phyloP scores from a whole-genome alignment of 1,284 basidiomycete genomes.

The Cutaneotrichosporon arboriforme region DNA sequence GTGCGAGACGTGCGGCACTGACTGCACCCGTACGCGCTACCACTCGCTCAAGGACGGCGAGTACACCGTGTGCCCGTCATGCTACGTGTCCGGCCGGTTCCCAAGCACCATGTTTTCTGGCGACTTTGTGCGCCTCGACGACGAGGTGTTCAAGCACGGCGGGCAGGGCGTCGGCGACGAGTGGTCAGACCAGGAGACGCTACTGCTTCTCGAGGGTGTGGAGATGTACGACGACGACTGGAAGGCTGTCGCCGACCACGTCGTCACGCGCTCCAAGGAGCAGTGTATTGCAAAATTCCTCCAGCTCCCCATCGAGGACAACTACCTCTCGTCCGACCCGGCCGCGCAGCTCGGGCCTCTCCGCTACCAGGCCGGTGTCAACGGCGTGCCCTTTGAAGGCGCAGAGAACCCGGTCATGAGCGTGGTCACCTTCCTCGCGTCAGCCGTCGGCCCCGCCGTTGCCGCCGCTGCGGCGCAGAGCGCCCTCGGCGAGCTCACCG shows the following conservation, averaged over 20 bases:
- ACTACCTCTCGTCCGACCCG: conserved; percentile 56
- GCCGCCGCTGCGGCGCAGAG: conserved; percentile 91
- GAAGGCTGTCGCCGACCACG: conserved; percentile 85
- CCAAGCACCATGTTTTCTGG: conserved; percentile 94
- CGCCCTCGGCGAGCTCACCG: conserved; percentile 60
- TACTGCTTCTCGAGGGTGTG: conserved; percentile 84
- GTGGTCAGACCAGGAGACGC: conserved; percentile 88
- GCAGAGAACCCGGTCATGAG: conserved; percentile 98
- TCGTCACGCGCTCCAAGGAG: conserved; percentile 82
- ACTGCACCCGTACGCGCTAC: conserved; percentile 83
- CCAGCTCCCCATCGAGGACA: conserved; percentile 93
- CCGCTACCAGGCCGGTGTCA: conserved; percentile 54
- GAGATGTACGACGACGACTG: conserved; percentile 99
- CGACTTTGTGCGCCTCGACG: conserved; percentile 88
- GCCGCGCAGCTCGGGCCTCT: conserved; percentile 63
- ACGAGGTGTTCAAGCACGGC: conserved; percentile 53
- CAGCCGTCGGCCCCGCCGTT: conserved; percentile 82
- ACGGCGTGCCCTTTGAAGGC: conserved; percentile 79
- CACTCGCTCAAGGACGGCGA: conserved; percentile 89
- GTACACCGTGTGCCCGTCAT: conserved; percentile 80
- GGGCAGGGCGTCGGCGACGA: conserved; percentile 55
- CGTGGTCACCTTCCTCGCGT: conserved; percentile 93
- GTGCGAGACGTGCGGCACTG: conserved; percentile 91
- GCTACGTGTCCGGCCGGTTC: conserved; percentile 95
- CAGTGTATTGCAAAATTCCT: conserved; percentile 96